A percentile compares a stretch with the other conserved stretches of the same genome.
These are phyloP conservation scores for Fusarium nisikadoi DNA, from an alignment of 2,329 filamentous ascomycete genomes.

Conservation along the genomic window DNA sequence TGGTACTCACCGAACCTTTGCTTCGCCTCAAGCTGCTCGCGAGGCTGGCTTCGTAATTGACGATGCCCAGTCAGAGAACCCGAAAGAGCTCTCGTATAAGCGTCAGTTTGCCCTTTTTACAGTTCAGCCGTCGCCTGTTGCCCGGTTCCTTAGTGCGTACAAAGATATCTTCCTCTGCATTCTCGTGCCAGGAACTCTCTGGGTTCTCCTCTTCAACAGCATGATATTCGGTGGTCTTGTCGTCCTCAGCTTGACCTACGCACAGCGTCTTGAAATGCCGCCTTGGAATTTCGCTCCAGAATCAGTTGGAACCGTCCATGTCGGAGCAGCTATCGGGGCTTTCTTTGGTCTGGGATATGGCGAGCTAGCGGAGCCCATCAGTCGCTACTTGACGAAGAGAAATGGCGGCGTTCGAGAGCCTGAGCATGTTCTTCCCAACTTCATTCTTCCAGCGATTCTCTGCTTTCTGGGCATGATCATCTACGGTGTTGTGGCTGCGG, in stretches of 20 bases:
- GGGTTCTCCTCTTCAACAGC: neutral
- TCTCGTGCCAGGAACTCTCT: neutral
- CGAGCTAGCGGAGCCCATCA: neutral
- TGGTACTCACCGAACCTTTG: neutral
- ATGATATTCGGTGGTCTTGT: neutral
- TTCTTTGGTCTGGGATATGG: neutral
- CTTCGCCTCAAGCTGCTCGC: fast-evolving
- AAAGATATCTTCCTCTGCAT: neutral
- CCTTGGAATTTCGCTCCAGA: neutral
- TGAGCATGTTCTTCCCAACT: neutral
- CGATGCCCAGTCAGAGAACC: neutral
- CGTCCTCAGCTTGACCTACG: neutral
- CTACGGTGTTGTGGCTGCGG: neutral
- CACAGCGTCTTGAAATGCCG: neutral
- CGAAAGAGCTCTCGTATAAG: neutral
- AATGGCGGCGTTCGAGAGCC: neutral
- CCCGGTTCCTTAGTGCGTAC: neutral
- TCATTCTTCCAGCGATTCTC: neutral
- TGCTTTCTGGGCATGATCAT: neutral
- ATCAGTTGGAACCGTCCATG: neutral
- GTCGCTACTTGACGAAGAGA: neutral
- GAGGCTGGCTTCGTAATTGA: neutral
- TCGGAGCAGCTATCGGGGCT: neutral
- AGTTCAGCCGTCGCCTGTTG: neutral
- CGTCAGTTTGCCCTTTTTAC: neutral